Conservation (phyloP, 257 asterid species). For the Penstemon davidsonii region DNA sequence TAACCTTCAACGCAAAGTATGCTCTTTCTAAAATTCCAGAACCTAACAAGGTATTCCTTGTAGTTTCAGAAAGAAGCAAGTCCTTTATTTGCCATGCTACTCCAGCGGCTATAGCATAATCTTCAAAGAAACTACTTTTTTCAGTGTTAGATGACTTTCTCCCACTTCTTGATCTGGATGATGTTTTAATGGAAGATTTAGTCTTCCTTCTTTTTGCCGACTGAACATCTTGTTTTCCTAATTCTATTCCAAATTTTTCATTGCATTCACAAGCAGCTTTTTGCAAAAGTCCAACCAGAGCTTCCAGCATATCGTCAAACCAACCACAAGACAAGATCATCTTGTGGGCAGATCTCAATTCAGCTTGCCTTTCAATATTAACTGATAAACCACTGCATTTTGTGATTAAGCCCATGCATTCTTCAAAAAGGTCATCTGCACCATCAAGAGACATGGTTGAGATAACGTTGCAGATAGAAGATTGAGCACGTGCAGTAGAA, state of each 20-base stretch:
- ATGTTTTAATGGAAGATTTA: slow-evolving; percentile 36
- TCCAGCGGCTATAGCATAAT: slow-evolving; percentile 69
- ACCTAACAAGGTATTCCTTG: slow-evolving; percentile 54
- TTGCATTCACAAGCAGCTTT: slow-evolving; percentile 64
- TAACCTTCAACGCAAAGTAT: slow-evolving; percentile 56
- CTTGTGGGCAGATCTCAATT: slow-evolving; percentile 78
- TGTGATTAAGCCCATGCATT: slow-evolving; percentile 69
- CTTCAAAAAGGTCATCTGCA: slow-evolving; percentile 57
- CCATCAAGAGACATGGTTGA: slow-evolving; percentile 55
- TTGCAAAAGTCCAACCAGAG: slow-evolving; percentile 56
- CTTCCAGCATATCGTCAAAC: slow-evolving; percentile 78
- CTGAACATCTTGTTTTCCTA: slow-evolving; percentile 32
- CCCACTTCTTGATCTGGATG: slow-evolving; percentile 49
- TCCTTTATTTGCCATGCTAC: slow-evolving; percentile 95
- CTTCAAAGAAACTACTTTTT: slow-evolving; percentile 45
- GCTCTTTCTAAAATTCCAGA: slow-evolving; percentile 51
- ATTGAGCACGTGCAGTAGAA: slow-evolving; percentile 67
- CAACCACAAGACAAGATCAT: slow-evolving; percentile 72
- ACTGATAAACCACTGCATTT: slow-evolving; percentile 52
- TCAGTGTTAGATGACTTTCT: slow-evolving; percentile 36
- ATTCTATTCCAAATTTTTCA: slow-evolving; percentile 39
- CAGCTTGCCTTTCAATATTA: slow-evolving; percentile 59
- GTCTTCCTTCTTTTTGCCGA: slow-evolving; percentile 43
- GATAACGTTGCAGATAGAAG: slow-evolving; percentile 71
- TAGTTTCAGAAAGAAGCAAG: slow-evolving; percentile 59